phyloP scores from a whole-genome alignment of 495 filamentous ascomycete genomes.

The Aspergillus avenaceus region DNA sequence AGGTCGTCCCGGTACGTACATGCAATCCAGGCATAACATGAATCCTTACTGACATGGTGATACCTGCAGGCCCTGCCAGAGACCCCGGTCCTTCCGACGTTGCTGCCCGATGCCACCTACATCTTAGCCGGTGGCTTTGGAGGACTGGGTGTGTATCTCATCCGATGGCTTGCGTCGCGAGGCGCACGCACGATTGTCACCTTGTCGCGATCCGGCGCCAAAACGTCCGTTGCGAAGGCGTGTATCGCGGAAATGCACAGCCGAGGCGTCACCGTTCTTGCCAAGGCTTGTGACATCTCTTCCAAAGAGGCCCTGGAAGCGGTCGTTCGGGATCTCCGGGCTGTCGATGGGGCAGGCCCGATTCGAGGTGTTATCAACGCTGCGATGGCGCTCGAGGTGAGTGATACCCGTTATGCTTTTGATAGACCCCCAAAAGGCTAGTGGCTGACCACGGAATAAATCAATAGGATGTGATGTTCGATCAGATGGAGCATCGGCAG shows the following conservation, averaged over 20 bases:
- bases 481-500: slow-evolving; percentile 43
- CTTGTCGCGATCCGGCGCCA: slow-evolving; percentile 28
- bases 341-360: too few relatives aligned
- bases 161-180: slow-evolving; percentile 54
- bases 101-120: slow-evolving; percentile 33
- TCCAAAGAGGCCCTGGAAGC: slow-evolving; percentile 11
- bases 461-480: slow-evolving; percentile 32
- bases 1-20: too few relatives aligned
- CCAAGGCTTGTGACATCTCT: slow-evolving; percentile 25
- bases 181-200: slow-evolving; percentile 57
- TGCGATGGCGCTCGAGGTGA: slow-evolving; percentile 38
- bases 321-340: slow-evolving; percentile 9
- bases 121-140: slow-evolving; percentile 49
- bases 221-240: slow-evolving; percentile 16
- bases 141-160: slow-evolving; percentile 56
- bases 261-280: slow-evolving; percentile 22
- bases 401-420: background rate
- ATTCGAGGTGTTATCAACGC: slow-evolving; percentile 35
- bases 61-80: too few relatives aligned
- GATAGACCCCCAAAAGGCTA: too few relatives aligned
- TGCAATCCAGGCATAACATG: too few relatives aligned
- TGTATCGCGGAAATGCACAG: slow-evolving; percentile 35
- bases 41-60: too few relatives aligned
- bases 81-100: slow-evolving; percentile 11
- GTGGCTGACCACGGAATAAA: background rate